phyloP scores from a whole-genome alignment of 345 rosid species.

The Geranium rotundifolium region DNA sequence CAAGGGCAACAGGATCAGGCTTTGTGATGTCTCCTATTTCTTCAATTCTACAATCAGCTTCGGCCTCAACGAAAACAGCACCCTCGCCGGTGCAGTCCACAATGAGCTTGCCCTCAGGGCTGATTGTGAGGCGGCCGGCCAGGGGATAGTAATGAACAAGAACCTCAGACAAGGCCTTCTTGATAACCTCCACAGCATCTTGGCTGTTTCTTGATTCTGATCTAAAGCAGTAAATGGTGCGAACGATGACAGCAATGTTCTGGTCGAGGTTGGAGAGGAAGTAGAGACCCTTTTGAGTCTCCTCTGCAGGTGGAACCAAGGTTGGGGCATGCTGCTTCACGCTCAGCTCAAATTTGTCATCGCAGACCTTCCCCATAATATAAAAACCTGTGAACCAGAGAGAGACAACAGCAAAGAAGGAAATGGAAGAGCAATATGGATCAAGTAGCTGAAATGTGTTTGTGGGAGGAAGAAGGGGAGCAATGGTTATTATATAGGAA shows the following conservation, averaged over 20 bases:
- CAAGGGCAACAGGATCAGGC: conserved; percentile 59
- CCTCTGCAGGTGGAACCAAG: conserved; percentile 49
- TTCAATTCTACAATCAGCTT: conserved; percentile 42
- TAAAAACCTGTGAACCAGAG: too few species aligned
- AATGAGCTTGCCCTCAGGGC: conserved; percentile 65
- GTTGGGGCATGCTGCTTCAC: conserved; percentile 40
- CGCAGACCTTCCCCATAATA: conserved; percentile 27
- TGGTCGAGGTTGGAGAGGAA: conserved; percentile 83
- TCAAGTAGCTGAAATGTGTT: too few species aligned
- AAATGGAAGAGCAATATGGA: too few species aligned
- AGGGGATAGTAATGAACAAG: conserved; percentile 66
- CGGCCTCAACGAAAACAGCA: conserved; percentile 78
- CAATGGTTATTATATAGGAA: too few species aligned
- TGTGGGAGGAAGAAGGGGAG: too few species aligned
- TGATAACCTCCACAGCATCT: conserved; percentile 49
- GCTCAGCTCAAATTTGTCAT: conserved; percentile 22
- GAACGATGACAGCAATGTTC: conserved; percentile 69
- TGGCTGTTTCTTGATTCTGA: conserved; percentile 51
- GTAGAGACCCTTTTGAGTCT: conserved; percentile 52
- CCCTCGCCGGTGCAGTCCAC: conserved; percentile 77
- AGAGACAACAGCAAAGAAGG: too few species aligned
- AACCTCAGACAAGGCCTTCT: conserved; percentile 49
- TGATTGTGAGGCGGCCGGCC: conserved; percentile 61
- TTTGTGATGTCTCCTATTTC: conserved; percentile 45
- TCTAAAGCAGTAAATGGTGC: conserved; percentile 72